Evolutionary conservation across 225 moss, liverwort and hornwort species (phyloP), one percentile per base, ranked within the genome.

Genomic region (Antitrichia curtipendula): DNA sequence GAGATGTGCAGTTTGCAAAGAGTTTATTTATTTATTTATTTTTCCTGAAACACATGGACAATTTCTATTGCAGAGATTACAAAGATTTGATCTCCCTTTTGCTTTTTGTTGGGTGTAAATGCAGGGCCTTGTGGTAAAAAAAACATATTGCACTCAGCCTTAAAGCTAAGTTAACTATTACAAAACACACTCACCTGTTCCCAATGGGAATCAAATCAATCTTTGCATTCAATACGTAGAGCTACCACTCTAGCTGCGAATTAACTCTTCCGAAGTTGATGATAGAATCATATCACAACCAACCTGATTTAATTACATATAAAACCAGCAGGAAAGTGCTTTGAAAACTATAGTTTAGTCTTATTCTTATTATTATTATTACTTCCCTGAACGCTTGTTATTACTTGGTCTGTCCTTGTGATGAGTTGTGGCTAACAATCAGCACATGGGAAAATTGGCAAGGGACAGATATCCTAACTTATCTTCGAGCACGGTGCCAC

Each of bases 271-370:
- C 28, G 40, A 28, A 28, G 56, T 71, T 31, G 62, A 61, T 78
- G 71, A 71, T 53, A 88, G 83, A 79, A 91, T 91, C 91, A n/a
- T 83, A 86, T 88, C 74, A 8, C 63, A 86, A 91, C 88, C 20
- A 88, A 79, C 52, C 64, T 57, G 40, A 23, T 73, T 79, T 82
- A 63, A 79, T 78, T 72, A 50, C 28, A 13, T 16, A 29, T 20
- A 32, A 49, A 56, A 20, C n/a, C n/a, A 69, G 69, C 34, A 23
- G 8, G n/a, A 43, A 52, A 40, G 61, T 28, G 36, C 3, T 75
- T 19, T 49, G 13, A 9, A 63, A 47, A 34, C 2, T 16, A 24
- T 56, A 25, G 25, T 56, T 77, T 54, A 76, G 24, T 54, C 1
- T 11, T 11, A 7, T 19, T 74, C 18, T 43, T 63, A 65, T 41